These are phyloP conservation scores for Microbotryum violaceum DNA, from an alignment of 1,284 basidiomycete genomes.

Conservation along the genomic window DNA sequence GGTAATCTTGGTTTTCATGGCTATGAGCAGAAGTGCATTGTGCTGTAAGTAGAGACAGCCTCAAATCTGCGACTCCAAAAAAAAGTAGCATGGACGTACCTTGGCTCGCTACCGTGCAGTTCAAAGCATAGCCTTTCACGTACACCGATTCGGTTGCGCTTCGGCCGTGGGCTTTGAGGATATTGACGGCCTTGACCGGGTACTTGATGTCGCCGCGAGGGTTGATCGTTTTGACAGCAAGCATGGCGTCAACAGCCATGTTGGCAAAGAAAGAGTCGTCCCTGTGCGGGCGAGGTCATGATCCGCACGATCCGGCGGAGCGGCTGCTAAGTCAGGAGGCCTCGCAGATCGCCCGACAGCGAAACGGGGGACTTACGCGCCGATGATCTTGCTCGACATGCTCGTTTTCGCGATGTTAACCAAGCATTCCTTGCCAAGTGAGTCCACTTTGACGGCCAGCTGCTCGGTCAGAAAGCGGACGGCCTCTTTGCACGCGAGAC, in stretches of 20 bases:
- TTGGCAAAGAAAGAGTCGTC: constrained; percentile 98
- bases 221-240: constrained; percentile 92
- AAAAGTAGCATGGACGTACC: constrained; percentile 49
- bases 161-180: constrained; percentile 97
- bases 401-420: constrained; percentile 97
- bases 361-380: constrained; percentile 58
- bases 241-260: constrained; percentile 98
- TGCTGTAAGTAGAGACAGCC: constrained; percentile 1
- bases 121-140: constrained; percentile 94
- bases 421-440: constrained; percentile 80
- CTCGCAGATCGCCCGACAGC: too few species aligned
- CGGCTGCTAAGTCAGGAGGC: constrained; percentile 4
- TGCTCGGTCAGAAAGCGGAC: constrained; percentile 99
- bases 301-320: not conserved
- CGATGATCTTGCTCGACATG: constrained; percentile 98
- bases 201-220: constrained; percentile 94
- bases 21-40: constrained; percentile 44
- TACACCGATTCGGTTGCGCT: constrained; percentile 92
- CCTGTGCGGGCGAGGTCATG: constrained; percentile 45
- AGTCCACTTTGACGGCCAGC: constrained; percentile 88
- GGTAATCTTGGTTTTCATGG: constrained; percentile 92
- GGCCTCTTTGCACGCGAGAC: constrained; percentile 93
- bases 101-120: constrained; percentile 98
- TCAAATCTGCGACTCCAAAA: not conserved
- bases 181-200: constrained; percentile 98